Evolutionary conservation across 306 rosid genomes (phyloP).

Genomic region (Dryas drummondii): DNA sequence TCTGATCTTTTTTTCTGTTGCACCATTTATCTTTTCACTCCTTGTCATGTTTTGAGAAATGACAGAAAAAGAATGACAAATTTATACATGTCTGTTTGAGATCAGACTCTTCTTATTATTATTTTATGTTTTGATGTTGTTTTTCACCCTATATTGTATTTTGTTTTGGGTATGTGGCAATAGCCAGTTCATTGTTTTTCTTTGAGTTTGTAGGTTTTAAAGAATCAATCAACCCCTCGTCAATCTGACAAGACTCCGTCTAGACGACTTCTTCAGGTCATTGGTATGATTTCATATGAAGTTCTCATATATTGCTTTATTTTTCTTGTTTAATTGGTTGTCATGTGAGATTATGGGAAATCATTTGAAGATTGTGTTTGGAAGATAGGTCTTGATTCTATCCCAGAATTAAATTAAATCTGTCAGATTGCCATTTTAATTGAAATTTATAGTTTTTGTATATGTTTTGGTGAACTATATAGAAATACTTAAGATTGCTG

Average conservation of each 20-base stretch:
- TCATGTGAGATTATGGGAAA: neutral
- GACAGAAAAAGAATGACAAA: neutral
- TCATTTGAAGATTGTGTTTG: neutral
- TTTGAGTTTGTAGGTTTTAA: slow-evolving; percentile 53
- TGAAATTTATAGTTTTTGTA: neutral
- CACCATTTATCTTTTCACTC: neutral
- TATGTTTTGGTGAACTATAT: neutral
- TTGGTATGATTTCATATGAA: slow-evolving; percentile 60
- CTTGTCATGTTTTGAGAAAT: neutral
- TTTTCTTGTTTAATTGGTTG: neutral
- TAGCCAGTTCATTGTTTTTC: slow-evolving; percentile 25
- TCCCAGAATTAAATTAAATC: neutral
- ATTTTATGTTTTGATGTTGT: neutral
- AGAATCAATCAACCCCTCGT: slow-evolving; percentile 67
- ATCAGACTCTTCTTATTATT: neutral
- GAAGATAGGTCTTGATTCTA: neutral
- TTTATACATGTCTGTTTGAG: neutral
- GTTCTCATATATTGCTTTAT: neutral
- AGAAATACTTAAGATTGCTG: neutral
- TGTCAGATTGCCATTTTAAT: neutral
- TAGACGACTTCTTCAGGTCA: slow-evolving; percentile 83
- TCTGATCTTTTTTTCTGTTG: neutral
- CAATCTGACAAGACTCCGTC: slow-evolving; percentile 62
- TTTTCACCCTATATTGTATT: slow-evolving; percentile 19
- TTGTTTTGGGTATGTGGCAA: slow-evolving; percentile 17